Conservation (phyloP, 768 basidiomycete species). For the Gloeophyllum trabeum region DNA sequence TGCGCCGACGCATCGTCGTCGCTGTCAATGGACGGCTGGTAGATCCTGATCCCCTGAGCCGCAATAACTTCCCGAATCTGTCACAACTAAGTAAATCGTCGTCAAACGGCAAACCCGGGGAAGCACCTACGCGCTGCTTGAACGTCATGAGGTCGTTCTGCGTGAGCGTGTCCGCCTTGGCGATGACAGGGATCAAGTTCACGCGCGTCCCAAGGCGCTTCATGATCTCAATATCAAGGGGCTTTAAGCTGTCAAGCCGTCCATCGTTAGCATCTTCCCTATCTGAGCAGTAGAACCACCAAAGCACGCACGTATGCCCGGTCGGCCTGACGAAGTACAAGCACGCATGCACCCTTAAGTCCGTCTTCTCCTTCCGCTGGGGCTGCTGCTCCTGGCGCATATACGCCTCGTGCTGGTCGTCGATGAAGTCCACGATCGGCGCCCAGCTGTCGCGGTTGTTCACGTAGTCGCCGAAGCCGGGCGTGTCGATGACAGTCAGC, state of each 20-base stretch:
- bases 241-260: constrained; percentile 58
- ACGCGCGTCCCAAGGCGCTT: constrained; percentile 97
- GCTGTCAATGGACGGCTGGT: constrained; percentile 83
- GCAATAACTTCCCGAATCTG: constrained; percentile 83
- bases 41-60: constrained; percentile 91
- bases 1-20: constrained; percentile 85
- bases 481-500: constrained; percentile 97
- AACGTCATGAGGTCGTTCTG: constrained; percentile 85
- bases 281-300: neutral
- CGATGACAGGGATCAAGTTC: constrained; percentile 94
- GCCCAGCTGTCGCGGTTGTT: constrained; percentile 99
- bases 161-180: constrained; percentile 96
- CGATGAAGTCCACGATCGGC: constrained; percentile 97
- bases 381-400: constrained; percentile 99
- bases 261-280: no score
- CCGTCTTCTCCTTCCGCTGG: constrained; percentile 87
- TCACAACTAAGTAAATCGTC: constrained; percentile 7
- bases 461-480: constrained; percentile 99
- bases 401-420: constrained; percentile 90
- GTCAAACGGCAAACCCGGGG: constrained; percentile 2
- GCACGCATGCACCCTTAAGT: constrained; percentile 93
- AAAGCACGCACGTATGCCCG: constrained; percentile 76
- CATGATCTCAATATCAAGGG: constrained; percentile 99
- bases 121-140: constrained; percentile 74
- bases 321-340: constrained; percentile 95